Evolutionary conservation across 2,329 filamentous ascomycete species (phyloP), one percentile per base, ranked within the genome.

Genomic region (Calonectria pseudoreteaudii): DNA sequence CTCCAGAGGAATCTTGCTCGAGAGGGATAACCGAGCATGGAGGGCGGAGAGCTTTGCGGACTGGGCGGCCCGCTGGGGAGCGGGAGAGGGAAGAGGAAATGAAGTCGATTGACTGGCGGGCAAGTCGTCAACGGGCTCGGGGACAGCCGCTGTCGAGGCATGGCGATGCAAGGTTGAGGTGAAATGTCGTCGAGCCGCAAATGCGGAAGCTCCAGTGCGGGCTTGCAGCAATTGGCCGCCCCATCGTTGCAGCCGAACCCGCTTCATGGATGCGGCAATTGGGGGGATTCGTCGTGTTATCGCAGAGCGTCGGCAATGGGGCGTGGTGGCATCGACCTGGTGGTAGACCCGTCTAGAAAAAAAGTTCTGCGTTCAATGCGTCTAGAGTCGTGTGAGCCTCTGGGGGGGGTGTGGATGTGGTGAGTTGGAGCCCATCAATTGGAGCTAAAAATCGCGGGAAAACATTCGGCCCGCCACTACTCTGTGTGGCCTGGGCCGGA

Each of bases 11-110:
- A 98, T 90, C 85, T 94, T 94, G 75, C 91, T 90, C 30, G 96
- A 93, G 71, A 99, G 92, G 50, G 92, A 92, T 75, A 99, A 91
- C 84, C 97, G 94, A 80, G 96, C 95, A 85, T 98, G 96, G 58
- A 99, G 91, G 77, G 97, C 96, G 76, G 95, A 93, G 80, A 99
- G 93, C 88, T 98, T 98, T 75, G 95, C 93, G 60, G 96, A 98
- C 77, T 88, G 85, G 74, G 89, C 86, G 53, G 95, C 94, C 77
- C 89, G 89, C 80, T 90, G 87, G 77, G 92, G 91, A 69, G 90
- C 90, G 78, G 95, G 95, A 81, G 95, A 96, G 68, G 94, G 94
- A 76, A 93, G 88, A 75, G 83, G 82, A 74, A 80, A 77, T 34
- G 80, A 76, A 34, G 74, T 74, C 44, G 76, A 66, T n/a, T 81